Evolutionary conservation across 768 basidiomycete genomes (phyloP).

Genomic region (Hemileccinum impolitum): DNA sequence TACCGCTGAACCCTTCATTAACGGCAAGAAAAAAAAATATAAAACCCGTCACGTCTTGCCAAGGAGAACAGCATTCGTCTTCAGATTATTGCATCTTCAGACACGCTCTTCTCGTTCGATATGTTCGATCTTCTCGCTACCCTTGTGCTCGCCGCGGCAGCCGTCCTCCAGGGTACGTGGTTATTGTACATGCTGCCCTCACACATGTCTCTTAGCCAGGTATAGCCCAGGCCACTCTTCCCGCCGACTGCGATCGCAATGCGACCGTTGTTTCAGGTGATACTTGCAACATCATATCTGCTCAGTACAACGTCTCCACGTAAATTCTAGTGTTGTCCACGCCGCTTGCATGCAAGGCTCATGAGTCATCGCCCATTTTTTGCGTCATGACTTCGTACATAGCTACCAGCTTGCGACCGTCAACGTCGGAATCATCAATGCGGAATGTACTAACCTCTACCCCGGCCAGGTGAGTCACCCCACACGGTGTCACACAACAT

Average conservation of each 20-base stretch:
- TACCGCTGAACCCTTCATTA: not conserved
- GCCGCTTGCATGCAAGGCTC: not conserved
- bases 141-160: slow-evolving; percentile 14
- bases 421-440: slow-evolving; percentile 46
- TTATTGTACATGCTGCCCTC: not conserved
- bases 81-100: not conserved
- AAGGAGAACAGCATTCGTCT: not conserved
- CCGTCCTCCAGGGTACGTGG: slow-evolving; percentile 18
- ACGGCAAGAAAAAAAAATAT: slow-evolving; percentile 9
- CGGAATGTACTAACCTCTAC: slow-evolving; percentile 55
- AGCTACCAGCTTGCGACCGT: slow-evolving; percentile 60
- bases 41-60: slow-evolving; percentile 9
- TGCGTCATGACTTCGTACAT: not conserved
- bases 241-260: slow-evolving; percentile 51
- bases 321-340: slow-evolving; percentile 28
- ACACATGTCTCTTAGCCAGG: slow-evolving; percentile 15
- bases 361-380: not conserved
- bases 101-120: not conserved
- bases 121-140: slow-evolving; percentile 21
- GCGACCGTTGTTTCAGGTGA: slow-evolving; percentile 58
- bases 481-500: too few species aligned
- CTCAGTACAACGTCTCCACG: slow-evolving; percentile 59
- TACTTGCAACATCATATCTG: slow-evolving; percentile 66
- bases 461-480: slow-evolving; percentile 40
- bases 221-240: slow-evolving; percentile 42